Percentiles rank a stretch among this genome's conserved stretches.
phyloP scores from a whole-genome alignment of 1,139 yeast species.

The Zygoascus meyerae region DNA sequence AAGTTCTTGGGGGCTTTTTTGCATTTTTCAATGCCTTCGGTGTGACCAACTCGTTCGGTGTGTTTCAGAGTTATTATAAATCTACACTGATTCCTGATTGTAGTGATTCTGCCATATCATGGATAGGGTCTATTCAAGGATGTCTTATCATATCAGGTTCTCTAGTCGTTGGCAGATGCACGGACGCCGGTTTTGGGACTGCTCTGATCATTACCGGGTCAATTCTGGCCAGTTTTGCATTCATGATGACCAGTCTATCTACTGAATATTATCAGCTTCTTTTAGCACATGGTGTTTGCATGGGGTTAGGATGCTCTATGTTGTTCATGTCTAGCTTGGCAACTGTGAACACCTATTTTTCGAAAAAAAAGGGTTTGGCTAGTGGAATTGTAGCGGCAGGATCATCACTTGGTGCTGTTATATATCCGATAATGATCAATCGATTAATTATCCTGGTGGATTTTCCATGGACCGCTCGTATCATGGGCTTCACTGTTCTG shows the following conservation, averaged over 20 bases:
- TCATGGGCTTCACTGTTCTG: slow-evolving; percentile 26
- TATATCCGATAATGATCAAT: slow-evolving; percentile 31
- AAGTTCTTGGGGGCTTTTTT: slow-evolving; percentile 37
- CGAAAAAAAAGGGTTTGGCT: slow-evolving; percentile 48
- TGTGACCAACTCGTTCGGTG: slow-evolving; percentile 53
- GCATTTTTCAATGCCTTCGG: slow-evolving; percentile 54
- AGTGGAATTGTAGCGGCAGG: slow-evolving; percentile 54
- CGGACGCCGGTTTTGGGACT: slow-evolving; percentile 36
- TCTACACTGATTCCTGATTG: slow-evolving; percentile 41
- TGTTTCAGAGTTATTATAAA: slow-evolving; percentile 53
- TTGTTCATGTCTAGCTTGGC: slow-evolving; percentile 38
- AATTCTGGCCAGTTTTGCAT: slow-evolving; percentile 36
- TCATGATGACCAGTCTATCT: slow-evolving; percentile 50
- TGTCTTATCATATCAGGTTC: slow-evolving; percentile 48
- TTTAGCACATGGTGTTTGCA: slow-evolving; percentile 49
- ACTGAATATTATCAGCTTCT: slow-evolving; percentile 49
- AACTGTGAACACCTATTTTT: slow-evolving; percentile 44
- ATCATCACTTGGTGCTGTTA: slow-evolving; percentile 43
- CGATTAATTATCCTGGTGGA: slow-evolving; percentile 29
- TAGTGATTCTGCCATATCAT: slow-evolving; percentile 28
- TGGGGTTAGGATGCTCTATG: slow-evolving; percentile 45
- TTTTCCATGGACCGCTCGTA: slow-evolving; percentile 33
- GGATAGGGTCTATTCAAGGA: slow-evolving; percentile 29
- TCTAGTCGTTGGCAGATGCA: slow-evolving; percentile 35
- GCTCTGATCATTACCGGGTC: slow-evolving; percentile 42